Conservation (phyloP, 306 rosid genomes). For the Begonia fuchsioides region DNA sequence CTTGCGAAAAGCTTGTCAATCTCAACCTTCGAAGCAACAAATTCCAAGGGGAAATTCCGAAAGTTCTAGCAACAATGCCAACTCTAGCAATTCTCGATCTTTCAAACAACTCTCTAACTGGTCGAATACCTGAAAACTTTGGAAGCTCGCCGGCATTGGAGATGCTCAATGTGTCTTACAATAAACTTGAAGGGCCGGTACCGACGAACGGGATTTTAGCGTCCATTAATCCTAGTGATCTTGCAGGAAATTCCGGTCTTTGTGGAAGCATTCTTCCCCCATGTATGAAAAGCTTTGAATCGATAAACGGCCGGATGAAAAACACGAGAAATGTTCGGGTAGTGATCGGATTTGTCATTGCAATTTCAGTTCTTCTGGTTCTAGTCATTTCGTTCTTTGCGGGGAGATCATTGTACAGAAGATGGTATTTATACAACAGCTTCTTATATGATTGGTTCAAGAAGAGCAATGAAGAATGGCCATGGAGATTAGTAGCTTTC, state of each 20-base stretch:
- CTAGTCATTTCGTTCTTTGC: conserved; percentile 27
- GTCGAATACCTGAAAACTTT: conserved; percentile 54
- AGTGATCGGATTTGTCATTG: conserved; percentile 34
- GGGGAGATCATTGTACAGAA: conserved; percentile 37
- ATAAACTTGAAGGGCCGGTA: conserved; percentile 72
- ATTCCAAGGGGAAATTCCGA: conserved; percentile 55
- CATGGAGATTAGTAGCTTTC: conserved; percentile 83
- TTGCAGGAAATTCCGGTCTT: conserved; percentile 54
- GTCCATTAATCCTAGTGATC: conserved; percentile 56
- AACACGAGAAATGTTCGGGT: conserved; percentile 31
- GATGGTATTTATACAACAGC: conserved; percentile 39
- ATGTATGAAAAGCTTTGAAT: conserved; percentile 27
- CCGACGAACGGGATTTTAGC: conserved; percentile 55
- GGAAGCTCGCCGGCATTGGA: conserved; percentile 72
- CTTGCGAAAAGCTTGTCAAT: conserved; percentile 62
- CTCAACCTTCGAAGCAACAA: conserved; percentile 51
- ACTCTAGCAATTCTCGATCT: conserved; percentile 67
- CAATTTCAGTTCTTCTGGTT: conserved; percentile 32
- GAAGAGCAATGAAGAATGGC: conserved; percentile 53
- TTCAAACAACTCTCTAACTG: conserved; percentile 55
- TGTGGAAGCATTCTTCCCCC: conserved; percentile 76
- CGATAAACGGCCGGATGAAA: conserved; percentile 9
- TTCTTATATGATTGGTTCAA: conserved; percentile 40
- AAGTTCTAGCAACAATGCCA: conserved; percentile 49
- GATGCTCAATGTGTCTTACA: conserved; percentile 64